Evolutionary conservation across 768 basidiomycete genomes (phyloP), one percentile per base, ranked within the genome.

Genomic region (Hydnomerulius pinastri): DNA sequence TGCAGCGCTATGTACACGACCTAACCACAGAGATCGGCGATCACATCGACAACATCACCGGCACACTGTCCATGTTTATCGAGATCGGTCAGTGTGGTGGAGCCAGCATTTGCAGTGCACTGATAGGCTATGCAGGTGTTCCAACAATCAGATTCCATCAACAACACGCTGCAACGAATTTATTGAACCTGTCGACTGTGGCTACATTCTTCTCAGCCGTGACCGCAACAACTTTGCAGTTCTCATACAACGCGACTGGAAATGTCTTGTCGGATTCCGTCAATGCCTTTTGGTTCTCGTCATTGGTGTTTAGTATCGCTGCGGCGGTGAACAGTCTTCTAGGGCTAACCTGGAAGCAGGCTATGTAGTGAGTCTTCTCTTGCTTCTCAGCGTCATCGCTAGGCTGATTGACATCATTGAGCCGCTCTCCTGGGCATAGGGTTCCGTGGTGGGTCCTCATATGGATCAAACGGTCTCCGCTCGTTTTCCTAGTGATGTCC

Each of bases 381-480:
- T 21, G 48, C 43, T 51, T 48, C 43, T 46, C 12, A 38, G 44
- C 29, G 49, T 30, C 41, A 35, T 48, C 32, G 43, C 44, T 53
- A 6, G 15, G 20, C 53, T 56, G 35, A 58, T 59, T 63, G 49
- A 60, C 56, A 51, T 52, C 55, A 57, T 49, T 9, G 47, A 79
- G 77, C 51, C 79, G 78, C 28, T 81, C 79, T 6, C 78, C 78
- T 46, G 76, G 78, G 46, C 74, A 80, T 56, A 74, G 78, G 53
- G 78, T 80, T 43, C 78, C 78, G 8, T 80, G 78, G 78, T 80
- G 78, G 78, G 77, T 81, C 20, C 64, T 79, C 35, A 90, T 91
- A 57, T 92, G 87, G 89, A 91, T 91, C 71, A 91, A 90, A 63
- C 76, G 88, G 29, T 88, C 87, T 5, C 89, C 89, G 12, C 75